Conservation (phyloP, 2,329 filamentous ascomycete genomes). For the Aureobasidium sp. region DNA sequence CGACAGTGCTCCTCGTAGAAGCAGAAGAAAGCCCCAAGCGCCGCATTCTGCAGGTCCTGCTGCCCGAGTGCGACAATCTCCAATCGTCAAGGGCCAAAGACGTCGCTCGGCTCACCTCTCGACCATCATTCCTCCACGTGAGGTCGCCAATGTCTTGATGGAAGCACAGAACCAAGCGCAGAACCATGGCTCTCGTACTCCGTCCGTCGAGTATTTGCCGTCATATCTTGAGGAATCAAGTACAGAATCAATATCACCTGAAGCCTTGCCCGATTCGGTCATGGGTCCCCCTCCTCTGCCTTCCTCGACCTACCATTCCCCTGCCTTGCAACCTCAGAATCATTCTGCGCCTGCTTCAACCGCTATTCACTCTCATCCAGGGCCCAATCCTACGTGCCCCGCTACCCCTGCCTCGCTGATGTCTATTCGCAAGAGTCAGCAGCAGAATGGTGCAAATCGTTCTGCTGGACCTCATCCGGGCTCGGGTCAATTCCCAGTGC, state of each 20-base stretch:
- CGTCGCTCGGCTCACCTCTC: constrained; percentile 38
- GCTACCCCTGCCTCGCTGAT: constrained; percentile 86
- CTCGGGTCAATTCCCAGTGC: constrained; percentile 9
- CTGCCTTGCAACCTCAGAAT: constrained; percentile 53
- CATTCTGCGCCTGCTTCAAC: constrained; percentile 9
- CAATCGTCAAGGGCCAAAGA: constrained; percentile 59
- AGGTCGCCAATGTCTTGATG: constrained; percentile 33
- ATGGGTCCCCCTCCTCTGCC: constrained; percentile 56
- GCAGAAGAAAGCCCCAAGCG: constrained; percentile 40
- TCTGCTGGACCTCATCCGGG: neutral
- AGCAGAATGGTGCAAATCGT: neutral
- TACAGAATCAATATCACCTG: constrained; percentile 41
- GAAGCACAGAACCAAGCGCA: constrained; percentile 25
- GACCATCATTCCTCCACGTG: constrained; percentile 36
- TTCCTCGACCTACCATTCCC: constrained; percentile 56
- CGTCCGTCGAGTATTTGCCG: constrained; percentile 13
- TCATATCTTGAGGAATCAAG: constrained; percentile 29
- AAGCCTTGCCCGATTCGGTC: constrained; percentile 36
- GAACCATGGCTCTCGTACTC: constrained; percentile 19
- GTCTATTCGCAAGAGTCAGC: constrained; percentile 33
- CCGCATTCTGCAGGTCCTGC: constrained; percentile 37
- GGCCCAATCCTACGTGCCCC: constrained; percentile 36
- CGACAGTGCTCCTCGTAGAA: constrained; percentile 18
- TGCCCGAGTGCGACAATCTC: constrained; percentile 56
- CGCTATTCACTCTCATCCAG: neutral